Evolutionary conservation across 2,329 filamentous ascomycete genomes (phyloP), one percentile per base, ranked within the genome.

Genomic region (Stenocarpella maydis): DNA sequence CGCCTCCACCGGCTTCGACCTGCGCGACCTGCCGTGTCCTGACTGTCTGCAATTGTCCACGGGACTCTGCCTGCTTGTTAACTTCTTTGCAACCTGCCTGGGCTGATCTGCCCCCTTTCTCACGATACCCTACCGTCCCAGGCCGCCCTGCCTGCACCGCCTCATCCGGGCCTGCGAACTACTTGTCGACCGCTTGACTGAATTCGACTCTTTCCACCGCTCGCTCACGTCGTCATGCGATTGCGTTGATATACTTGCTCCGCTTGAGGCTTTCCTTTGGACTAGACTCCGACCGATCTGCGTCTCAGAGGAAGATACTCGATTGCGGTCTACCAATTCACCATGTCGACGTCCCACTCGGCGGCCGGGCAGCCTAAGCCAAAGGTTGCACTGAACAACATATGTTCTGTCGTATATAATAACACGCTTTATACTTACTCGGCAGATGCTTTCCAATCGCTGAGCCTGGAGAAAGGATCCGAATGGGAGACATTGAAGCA

Each of bases 381-480:
- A 65, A 83, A 87, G 65, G 86, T 89, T 77, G 84, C 90, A 72
- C 83, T 98, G 78, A 87, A 90, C 79, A 89, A 91, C 80, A 90
- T 93, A 76, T 98, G 95, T 81, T 94, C 94, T 69, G 88, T 92
- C 76, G 87, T 98, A 71, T 85, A 93, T 82, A 85, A 94, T 77
- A 90, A 94, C 79, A 94, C 90, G 15, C 88, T 98, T 65, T 98
- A 97, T 82, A 90, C 92, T 54, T 97, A 93, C 79, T 93, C 93
- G 7, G 81, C 89, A 10, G 81, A 88, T 55, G 92, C 89, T 34
- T 95, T 98, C 75, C 88, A 94, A 78, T 91, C 92, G 10, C 81
- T 98, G 73, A 80, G 85, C 15, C 81, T 98, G 72, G 81, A 87
- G 72, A 80, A 89, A 73, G 92, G 92, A 63, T 92, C 89, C 60